Conservation (phyloP, 176 grass and related monocot species). For the Aegilops tauschii region DNA sequence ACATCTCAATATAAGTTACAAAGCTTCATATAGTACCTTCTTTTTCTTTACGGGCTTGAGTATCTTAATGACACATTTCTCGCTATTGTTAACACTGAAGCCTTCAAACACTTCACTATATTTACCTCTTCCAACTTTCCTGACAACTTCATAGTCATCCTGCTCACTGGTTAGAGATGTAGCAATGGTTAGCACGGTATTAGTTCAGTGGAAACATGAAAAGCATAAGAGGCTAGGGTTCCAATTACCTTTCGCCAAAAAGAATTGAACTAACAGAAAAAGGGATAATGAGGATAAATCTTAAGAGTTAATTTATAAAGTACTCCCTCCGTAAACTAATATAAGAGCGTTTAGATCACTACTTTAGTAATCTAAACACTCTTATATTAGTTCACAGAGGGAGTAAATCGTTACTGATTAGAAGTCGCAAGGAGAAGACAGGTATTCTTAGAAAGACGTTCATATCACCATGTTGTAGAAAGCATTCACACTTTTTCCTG, state of each 20-base stretch:
- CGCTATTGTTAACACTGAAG: constrained; percentile 84
- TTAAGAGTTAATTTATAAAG: not conserved
- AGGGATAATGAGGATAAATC: not conserved
- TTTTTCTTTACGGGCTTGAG: constrained; percentile 99
- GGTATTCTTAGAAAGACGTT: not conserved
- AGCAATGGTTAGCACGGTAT: constrained; percentile 12
- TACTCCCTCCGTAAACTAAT: no score
- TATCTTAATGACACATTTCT: constrained; percentile 96
- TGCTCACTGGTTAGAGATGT: constrained; percentile 67
- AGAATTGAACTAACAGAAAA: not conserved
- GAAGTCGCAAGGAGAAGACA: not conserved
- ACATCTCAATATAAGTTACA: not conserved
- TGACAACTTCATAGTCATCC: constrained; percentile 94
- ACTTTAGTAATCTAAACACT: no score
- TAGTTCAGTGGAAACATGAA: not conserved
- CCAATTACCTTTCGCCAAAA: not conserved
- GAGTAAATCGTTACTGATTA: not conserved
- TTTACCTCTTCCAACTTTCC: constrained; percentile 97
- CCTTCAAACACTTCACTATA: constrained; percentile 99
- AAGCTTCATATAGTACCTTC: constrained; percentile 63
- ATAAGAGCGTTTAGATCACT: no score
- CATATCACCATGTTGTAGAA: not conserved
- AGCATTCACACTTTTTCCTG: not conserved
- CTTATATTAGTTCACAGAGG: no score
- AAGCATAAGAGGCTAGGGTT: not conserved